Conservation (phyloP, 306 rosid genomes). For the Prunus campanulata region DNA sequence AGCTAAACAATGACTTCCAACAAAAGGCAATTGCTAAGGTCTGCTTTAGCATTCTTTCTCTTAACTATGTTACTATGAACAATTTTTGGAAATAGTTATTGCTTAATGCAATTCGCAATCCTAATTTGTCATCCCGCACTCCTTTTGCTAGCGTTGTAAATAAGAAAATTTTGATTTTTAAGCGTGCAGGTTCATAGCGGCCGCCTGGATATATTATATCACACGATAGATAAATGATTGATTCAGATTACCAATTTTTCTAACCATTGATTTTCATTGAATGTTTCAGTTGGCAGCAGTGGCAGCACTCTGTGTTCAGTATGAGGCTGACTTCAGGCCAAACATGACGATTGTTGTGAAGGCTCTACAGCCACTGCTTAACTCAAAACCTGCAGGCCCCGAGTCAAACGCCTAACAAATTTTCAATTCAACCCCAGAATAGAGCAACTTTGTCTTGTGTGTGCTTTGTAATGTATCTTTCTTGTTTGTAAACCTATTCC, state of each 20-base stretch:
- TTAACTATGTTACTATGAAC: not conserved
- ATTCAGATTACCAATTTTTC: not conserved
- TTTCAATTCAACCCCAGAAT: not conserved
- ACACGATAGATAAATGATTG: not conserved
- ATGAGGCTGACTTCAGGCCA: slow-evolving; percentile 97
- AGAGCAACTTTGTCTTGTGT: slow-evolving; percentile 13
- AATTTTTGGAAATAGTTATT: not conserved
- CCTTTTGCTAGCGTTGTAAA: not conserved
- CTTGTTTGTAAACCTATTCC: slow-evolving; percentile 14
- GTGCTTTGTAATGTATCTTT: slow-evolving; percentile 20
- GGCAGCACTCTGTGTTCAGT: slow-evolving; percentile 96
- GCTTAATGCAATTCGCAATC: not conserved
- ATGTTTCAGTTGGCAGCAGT: slow-evolving; percentile 88
- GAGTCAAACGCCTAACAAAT: slow-evolving; percentile 43
- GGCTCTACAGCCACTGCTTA: slow-evolving; percentile 95
- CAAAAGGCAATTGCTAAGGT: slow-evolving; percentile 99
- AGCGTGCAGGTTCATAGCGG: not conserved
- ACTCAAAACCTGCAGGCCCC: slow-evolving; percentile 78
- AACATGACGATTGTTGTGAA: slow-evolving; percentile 97
- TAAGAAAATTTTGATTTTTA: not conserved
- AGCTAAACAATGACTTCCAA: slow-evolving; percentile 85
- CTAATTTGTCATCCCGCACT: not conserved
- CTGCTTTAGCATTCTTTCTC: slow-evolving; percentile 1
- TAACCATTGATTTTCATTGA: slow-evolving; percentile 3
- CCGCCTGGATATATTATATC: not conserved